A percentile compares a stretch with the other conserved stretches of the same genome.
phyloP scores from a whole-genome alignment of 176 grass and related monocot species.

The Hordeum marinum region DNA sequence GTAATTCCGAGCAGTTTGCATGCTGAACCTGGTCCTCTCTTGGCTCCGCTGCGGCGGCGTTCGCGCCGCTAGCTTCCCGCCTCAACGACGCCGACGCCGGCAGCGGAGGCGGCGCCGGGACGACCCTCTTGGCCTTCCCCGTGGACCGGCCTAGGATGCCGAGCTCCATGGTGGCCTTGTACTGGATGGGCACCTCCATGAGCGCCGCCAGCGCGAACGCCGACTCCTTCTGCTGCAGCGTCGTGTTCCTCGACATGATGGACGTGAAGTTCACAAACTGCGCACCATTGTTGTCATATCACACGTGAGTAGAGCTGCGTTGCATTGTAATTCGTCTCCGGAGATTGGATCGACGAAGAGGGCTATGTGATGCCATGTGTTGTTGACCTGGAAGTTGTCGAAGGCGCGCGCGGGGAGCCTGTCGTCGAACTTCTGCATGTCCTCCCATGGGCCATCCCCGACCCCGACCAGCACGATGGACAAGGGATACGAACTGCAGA shows the following conservation, averaged over 20 bases:
- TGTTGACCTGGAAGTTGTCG: slow-evolving; percentile 86
- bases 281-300: not conserved
- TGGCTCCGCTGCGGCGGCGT: not conserved
- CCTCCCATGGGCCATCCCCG: slow-evolving; percentile 88
- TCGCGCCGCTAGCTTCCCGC: slow-evolving; percentile 21
- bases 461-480: slow-evolving; percentile 86
- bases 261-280: slow-evolving; percentile 93
- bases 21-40: slow-evolving; percentile 38
- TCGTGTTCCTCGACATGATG: slow-evolving; percentile 58
- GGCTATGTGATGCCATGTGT: too few relatives aligned
- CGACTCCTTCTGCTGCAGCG: slow-evolving; percentile 62
- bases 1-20: not conserved
- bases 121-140: slow-evolving; percentile 44
- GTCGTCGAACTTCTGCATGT: slow-evolving; percentile 90
- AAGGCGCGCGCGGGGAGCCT: slow-evolving; percentile 72
- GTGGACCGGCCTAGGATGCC: slow-evolving; percentile 72
- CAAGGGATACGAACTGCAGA: slow-evolving; percentile 59
- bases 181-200: slow-evolving; percentile 94
- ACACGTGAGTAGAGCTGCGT: not conserved
- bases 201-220: slow-evolving; percentile 85
- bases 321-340: not conserved
- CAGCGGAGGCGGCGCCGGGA: slow-evolving; percentile 57
- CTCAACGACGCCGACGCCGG: slow-evolving; percentile 31
- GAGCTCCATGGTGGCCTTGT: slow-evolving; percentile 89
- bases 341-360: not conserved